Base-by-base conservation (phyloP, 202 grass and related monocot species). In the Panicum hallii region DNA sequence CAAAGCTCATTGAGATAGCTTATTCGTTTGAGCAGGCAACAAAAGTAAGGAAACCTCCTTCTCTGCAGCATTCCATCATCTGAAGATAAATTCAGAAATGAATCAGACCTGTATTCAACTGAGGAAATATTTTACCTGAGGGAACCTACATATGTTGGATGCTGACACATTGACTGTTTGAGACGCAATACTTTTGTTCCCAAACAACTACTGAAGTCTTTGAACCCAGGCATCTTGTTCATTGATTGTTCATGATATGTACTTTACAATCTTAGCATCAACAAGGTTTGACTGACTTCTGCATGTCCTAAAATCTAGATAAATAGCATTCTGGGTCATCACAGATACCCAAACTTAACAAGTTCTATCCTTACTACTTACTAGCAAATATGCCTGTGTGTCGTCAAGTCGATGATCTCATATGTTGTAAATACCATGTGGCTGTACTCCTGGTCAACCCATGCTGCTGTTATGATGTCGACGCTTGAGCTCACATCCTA, bases 1-100 rank as follows among this genome's bases (percentile, higher is more conserved):
- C 87, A 20, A 83, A 58, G 63, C 85, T 97, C 68, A 93, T 98
- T 72, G 90, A 95, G 82, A 88, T 97, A 79, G 74, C 92, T 48
- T 95, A 93, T 83, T 90, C 87, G 16, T 98, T 95, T 72, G 95
- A 98, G 73, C 92, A 98, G 72, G 92, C 80, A 52, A 95, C 90
- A 6, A 44, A 45, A 73, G 80, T 90, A 34, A 77, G 95, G 44
- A 87, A 79, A 88, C 85, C 89, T 63, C 95, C 95, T 11, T 53
- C 15, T 7, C 9, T 79, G 68, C 80, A 75, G 53, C 53, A 80
- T 83, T 74, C 19, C 79, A 63, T 30, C 43, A 22, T 87, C 70
- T 83, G 75, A 90, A 47, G 53, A 44, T 74, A 83, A 67, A 63
- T 77, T 63, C 10, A 32, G 23, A 87, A 22, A 40, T 14, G 38